Evolutionary conservation across 2,329 filamentous ascomycete genomes (phyloP).

Genomic region (Akanthomyces lecanii): DNA sequence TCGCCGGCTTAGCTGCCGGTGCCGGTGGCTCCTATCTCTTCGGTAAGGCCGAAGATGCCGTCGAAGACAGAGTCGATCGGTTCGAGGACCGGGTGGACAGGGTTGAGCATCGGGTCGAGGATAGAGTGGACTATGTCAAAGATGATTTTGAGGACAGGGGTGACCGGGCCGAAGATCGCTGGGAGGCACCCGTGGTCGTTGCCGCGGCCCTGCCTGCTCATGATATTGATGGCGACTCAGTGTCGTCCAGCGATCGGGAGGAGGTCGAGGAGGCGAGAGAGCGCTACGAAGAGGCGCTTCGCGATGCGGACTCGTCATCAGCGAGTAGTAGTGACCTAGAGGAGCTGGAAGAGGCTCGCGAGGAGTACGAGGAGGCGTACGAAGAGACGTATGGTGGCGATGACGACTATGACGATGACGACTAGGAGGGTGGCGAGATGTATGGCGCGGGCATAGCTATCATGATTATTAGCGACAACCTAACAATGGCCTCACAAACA

Average conservation of each 20-base stretch:
- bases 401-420: constrained; percentile 17
- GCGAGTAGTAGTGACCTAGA: constrained; percentile 50
- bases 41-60: constrained; percentile 18
- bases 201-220: constrained; percentile 17
- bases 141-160: not conserved
- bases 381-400: constrained; percentile 38
- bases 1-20: constrained; percentile 55
- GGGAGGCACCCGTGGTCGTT: not conserved
- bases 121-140: not conserved
- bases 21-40: constrained; percentile 52
- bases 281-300: constrained; percentile 41
- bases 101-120: not conserved
- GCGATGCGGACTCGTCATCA: constrained; percentile 36
- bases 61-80: not conserved
- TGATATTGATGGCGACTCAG: constrained; percentile 39
- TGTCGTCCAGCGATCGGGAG: constrained; percentile 40
- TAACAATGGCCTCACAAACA: not conserved
- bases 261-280: constrained; percentile 39
- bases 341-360: constrained; percentile 47
- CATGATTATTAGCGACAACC: not conserved
- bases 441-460: not conserved
- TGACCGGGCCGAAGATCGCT: not conserved
- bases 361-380: constrained; percentile 48
- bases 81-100: constrained; percentile 15
- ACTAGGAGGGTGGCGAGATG: not conserved